Percentiles rank a stretch among this genome's conserved stretches.
These are phyloP conservation scores for Colletotrichum viniferum DNA, from an alignment of 2,329 filamentous ascomycete genomes.

Conservation along the genomic window DNA sequence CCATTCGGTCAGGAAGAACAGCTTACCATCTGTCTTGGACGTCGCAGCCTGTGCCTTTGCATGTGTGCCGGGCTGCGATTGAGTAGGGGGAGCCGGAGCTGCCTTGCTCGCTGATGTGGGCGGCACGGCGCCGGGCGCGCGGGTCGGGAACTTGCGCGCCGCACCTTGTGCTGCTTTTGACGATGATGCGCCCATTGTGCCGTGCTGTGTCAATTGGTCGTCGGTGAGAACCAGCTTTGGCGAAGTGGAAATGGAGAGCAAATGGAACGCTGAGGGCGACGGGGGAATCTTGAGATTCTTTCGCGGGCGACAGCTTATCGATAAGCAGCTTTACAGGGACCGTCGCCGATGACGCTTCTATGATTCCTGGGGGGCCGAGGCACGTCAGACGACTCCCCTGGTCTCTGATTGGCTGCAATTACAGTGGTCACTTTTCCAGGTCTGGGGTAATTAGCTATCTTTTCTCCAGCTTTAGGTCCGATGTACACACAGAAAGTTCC, in stretches of 20 bases:
- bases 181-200: conserved; percentile 48
- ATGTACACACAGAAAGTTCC: neutral
- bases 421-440: neutral
- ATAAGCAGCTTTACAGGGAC: neutral
- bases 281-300: neutral
- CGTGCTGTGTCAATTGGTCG: neutral
- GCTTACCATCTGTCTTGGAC: conserved; percentile 36
- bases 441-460: neutral
- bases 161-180: conserved; percentile 49
- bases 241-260: neutral
- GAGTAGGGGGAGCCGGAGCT: conserved; percentile 21
- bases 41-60: conserved; percentile 23
- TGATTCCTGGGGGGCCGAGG: neutral
- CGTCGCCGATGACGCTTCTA: conserved; percentile 7
- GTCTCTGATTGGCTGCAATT: neutral
- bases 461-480: neutral
- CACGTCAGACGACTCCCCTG: neutral
- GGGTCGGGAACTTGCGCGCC: conserved; percentile 49
- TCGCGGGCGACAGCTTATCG: conserved; percentile 3
- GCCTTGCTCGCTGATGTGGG: conserved; percentile 10
- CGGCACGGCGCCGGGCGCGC: conserved; percentile 32
- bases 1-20: neutral
- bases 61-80: conserved; percentile 4
- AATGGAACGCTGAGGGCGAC: neutral
- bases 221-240: neutral